These are phyloP conservation scores for Boletus eberwhitei DNA, from an alignment of 768 basidiomycete species.

Conservation along the genomic window DNA sequence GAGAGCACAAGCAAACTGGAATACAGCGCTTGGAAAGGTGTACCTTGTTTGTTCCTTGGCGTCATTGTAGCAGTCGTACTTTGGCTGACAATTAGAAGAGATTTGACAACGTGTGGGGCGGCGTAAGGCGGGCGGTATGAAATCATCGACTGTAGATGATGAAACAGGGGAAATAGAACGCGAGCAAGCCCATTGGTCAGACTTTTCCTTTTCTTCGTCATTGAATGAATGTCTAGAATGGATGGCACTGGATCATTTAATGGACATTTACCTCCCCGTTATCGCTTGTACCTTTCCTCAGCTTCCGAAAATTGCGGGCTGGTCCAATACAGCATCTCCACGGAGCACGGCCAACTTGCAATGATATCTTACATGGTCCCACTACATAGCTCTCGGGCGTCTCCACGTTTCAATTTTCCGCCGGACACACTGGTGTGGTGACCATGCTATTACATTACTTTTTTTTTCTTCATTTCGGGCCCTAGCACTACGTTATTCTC, in stretches of 20 bases:
- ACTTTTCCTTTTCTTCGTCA: neutral
- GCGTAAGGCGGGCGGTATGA: neutral
- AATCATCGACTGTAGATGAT: neutral
- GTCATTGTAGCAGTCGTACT: neutral
- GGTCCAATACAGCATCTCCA: neutral
- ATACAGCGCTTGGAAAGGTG: neutral
- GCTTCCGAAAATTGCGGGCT: neutral
- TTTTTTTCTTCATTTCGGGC: neutral
- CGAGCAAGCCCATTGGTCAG: neutral
- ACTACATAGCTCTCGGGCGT: neutral
- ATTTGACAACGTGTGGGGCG: neutral
- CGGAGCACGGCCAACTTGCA: neutral
- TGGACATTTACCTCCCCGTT: neutral
- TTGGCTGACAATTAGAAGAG: neutral
- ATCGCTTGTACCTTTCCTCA: neutral
- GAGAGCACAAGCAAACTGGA: neutral
- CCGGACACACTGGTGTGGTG: neutral
- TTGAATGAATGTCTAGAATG: neutral
- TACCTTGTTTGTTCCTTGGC: slow-evolving; percentile 1
- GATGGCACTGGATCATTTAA: neutral
- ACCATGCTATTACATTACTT: slow-evolving; percentile 1
- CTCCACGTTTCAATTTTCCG: neutral
- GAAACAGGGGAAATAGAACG: neutral
- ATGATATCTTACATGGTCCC: too few relatives aligned
- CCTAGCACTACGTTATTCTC: neutral